Evolutionary conservation across 2,329 filamentous ascomycete genomes (phyloP).

Genomic region (Chalara sp.): DNA sequence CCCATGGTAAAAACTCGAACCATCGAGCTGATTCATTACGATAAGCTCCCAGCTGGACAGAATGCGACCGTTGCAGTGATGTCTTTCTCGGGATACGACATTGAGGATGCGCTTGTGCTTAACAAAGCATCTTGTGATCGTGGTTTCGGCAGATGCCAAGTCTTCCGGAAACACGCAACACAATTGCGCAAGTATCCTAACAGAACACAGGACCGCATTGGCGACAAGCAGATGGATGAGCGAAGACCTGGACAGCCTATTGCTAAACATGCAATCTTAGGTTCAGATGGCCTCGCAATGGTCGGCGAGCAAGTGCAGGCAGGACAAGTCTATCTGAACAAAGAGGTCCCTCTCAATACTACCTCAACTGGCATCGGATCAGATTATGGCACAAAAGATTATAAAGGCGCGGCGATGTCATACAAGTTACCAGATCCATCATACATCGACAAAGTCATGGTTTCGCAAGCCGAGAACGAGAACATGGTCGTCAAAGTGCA

Average conservation of each 20-base stretch:
- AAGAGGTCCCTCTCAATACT: conserved; percentile 76
- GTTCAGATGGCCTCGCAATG: conserved; percentile 80
- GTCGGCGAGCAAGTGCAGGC: conserved; percentile 74
- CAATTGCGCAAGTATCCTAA: conserved; percentile 87
- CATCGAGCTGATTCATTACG: conserved; percentile 93
- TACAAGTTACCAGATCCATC: conserved; percentile 80
- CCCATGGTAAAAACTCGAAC: conserved; percentile 97
- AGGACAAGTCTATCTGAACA: conserved; percentile 86
- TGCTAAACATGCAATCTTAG: conserved; percentile 66
- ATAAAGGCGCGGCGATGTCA: conserved; percentile 59
- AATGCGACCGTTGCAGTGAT: conserved; percentile 98
- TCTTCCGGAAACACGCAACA: conserved; percentile 90
- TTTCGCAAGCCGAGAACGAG: conserved; percentile 83
- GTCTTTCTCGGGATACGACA: conserved; percentile 99
- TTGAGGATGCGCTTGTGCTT: conserved; percentile 92
- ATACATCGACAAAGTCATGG: conserved; percentile 95
- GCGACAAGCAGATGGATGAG: conserved; percentile 45
- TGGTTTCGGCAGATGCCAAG: conserved; percentile 93
- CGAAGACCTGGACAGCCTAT: conserved; percentile 53
- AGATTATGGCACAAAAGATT: conserved; percentile 56
- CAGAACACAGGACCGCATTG: conserved; percentile 61
- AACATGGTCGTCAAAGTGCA: conserved; percentile 87
- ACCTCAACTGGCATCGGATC: conserved; percentile 64
- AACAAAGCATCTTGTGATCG: conserved; percentile 95
- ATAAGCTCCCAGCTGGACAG: conserved; percentile 93